Evolutionary conservation across 1,284 basidiomycete genomes (phyloP), one percentile per base, ranked within the genome.

Genomic region (Naganishia sp.): DNA sequence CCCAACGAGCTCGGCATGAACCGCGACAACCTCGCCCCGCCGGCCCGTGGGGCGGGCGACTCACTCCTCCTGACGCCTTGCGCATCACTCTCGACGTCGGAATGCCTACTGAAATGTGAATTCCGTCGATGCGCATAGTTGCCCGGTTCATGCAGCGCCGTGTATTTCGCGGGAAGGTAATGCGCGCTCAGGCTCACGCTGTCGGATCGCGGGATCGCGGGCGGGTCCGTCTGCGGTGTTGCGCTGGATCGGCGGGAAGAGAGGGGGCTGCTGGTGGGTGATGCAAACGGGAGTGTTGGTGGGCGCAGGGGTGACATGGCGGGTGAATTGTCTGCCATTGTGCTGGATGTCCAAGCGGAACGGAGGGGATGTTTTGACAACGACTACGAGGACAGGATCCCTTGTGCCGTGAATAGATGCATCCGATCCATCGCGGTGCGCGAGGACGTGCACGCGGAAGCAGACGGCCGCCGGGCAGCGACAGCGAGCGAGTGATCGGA

Each of bases 81-180:
- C 69, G 21, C 28, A 28, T 28, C 28, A 28, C 28, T 28, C 28
- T 39, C 36, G 36, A 39, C 36, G 21, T 21, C 21, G 36, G 36
- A 39, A 39, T 39, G 7, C 2, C 36, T 9, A 39, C 36, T 39
- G 9, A 39, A 39, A 39, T 39, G 36, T 65, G 71, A 61, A 2
- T 48, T 48, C 21, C 80, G 75, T 23, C 73, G 68, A 65, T 78
- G 77, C 6, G 82, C 70, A 67, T 74, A 73, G 33, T 77, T 79
- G 48, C 83, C 84, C 55, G 81, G 75, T 36, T 81, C 74, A 72
- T 81, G 81, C 28, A 79, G 73, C 49, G 75, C 75, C 23, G 86
- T 84, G 75, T 88, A 87, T 75, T 88, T 88, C 60, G 82, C 80
- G 0, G 87, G 87, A 4, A 88, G 79, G 72, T 87, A 88, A 75